Conservation (phyloP, 768 basidiomycete genomes). For the Ramaria rubella region DNA sequence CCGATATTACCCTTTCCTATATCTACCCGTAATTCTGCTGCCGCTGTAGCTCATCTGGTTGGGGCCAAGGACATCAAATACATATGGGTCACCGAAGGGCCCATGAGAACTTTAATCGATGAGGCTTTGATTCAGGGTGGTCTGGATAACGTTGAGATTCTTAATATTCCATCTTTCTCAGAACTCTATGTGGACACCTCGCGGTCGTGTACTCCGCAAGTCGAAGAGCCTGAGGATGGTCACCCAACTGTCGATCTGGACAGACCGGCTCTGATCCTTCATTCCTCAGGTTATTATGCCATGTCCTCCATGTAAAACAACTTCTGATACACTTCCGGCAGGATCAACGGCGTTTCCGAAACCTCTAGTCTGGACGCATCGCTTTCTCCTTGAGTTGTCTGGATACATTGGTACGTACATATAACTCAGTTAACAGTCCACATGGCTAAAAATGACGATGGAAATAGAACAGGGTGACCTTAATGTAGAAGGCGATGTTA, state of each 20-base stretch:
- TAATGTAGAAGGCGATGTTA: background rate
- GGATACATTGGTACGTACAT: background rate
- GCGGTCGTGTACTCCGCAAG: too few relatives aligned
- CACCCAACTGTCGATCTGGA: background rate
- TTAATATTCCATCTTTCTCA: too few relatives aligned
- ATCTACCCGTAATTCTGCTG: constrained; percentile 28
- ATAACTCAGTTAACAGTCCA: background rate
- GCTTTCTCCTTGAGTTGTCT: constrained; percentile 3
- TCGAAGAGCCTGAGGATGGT: background rate
- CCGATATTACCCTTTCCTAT: constrained; percentile 25
- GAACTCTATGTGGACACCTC: background rate
- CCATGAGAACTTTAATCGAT: constrained; percentile 17
- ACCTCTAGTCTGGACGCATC: constrained; percentile 8
- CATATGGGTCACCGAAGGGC: constrained; percentile 18
- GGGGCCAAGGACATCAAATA: constrained; percentile 17
- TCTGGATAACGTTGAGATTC: background rate
- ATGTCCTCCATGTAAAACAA: background rate
- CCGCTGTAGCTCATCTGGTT: constrained; percentile 31
- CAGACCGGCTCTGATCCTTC: constrained; percentile 19
- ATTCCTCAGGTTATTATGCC: constrained; percentile 20
- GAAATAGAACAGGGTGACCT: background rate
- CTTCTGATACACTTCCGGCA: background rate
- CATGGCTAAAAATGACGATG: background rate
- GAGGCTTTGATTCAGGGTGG: background rate
- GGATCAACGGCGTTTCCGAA: constrained; percentile 17